Evolutionary conservation across 805 yeast species (phyloP), one percentile per base, ranked within the genome.

Genomic region (Starmerella gropengiesseri): DNA sequence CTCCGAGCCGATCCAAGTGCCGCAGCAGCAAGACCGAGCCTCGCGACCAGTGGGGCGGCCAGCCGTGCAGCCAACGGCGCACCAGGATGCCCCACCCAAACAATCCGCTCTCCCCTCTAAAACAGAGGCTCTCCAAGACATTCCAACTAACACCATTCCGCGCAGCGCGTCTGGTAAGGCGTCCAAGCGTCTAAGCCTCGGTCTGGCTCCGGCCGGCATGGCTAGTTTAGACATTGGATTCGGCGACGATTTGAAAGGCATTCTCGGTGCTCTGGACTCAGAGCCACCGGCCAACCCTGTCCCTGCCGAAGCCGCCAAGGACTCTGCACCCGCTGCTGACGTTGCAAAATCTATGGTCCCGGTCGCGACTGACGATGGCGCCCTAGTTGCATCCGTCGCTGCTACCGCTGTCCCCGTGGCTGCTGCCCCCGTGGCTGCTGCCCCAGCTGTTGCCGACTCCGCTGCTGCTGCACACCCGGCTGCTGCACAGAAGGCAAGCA

Each of bases 161-260:
- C 37, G 27, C 16, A 22, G 29, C 8, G n/a, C 26, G 13, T 17
- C 30, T 26, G 30, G 16, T 18, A 31, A 31, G 14, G 14, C 28
- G 5, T n/a, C 26, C 6, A 19, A 27, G 17, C 37, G 37, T 11
- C 21, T 34, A 3, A 34, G 37, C 20, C 12, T 34, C 8, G 37
- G 37, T 5, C 37, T 34, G 4, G 37, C 37, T 5, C 22, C 22
- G 14, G 29, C 28, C n/a, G 37, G 21, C 14, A 9, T 29, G 13
- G 16, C 23, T 8, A 14, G 29, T 3, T 20, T 34, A 6, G 50
- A 46, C 21, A 13, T 32, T 7, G 48, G 47, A 5, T 49, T 51
- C 38, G 53, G 53, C 8, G 54, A 51, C 14, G 53, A 51, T 25
- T 39, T 51, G 16, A 51, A 49, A 29, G 22, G 14, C 12, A 28